phyloP scores from a whole-genome alignment of 805 yeast species.

The Suhomyces pyralidae region DNA sequence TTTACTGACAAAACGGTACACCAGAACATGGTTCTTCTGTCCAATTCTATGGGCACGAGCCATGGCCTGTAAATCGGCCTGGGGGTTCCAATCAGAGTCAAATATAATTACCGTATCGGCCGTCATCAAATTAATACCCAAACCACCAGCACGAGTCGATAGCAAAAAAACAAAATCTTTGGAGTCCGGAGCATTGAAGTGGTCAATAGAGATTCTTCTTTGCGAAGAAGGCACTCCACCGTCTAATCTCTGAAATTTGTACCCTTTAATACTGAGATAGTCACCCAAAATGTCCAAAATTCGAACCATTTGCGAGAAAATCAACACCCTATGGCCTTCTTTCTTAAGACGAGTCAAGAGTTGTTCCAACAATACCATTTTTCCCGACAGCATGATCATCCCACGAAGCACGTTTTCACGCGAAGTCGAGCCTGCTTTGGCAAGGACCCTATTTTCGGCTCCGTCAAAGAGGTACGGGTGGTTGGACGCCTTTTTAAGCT shows the following conservation, averaged over 20 bases:
- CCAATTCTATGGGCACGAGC: conserved; percentile 99
- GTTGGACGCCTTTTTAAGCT: conserved; percentile 92
- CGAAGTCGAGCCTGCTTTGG: conserved; percentile 58
- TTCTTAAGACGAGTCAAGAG: conserved; percentile 75
- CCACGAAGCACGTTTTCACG: conserved; percentile 86
- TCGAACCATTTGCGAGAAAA: conserved; percentile 96
- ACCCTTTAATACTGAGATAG: conserved; percentile 81
- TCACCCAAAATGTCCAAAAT: conserved; percentile 95
- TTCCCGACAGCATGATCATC: conserved; percentile 95
- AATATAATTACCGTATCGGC: conserved; percentile 98
- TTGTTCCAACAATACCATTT: conserved; percentile 94
- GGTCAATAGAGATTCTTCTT: conserved; percentile 92
- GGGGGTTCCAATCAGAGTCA: conserved; percentile 99
- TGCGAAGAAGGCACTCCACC: conserved; percentile 96
- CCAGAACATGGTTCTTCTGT: conserved; percentile 98
- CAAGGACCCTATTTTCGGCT: conserved; percentile 79
- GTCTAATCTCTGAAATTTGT: conserved; percentile 86
- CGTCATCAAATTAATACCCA: conserved; percentile 97
- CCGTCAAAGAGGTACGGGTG: conserved; percentile 95
- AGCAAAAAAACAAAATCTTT: conserved; percentile 86
- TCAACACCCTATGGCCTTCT: conserved; percentile 95
- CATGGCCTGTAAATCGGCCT: conserved; percentile 99
- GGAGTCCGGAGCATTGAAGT: conserved; percentile 90
- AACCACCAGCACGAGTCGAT: conserved; percentile 97
- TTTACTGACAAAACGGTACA: conserved; percentile 94